These are phyloP conservation scores for Crithidia brevicula DNA, from an alignment of 208 protist genomes.

Conservation along the genomic window DNA sequence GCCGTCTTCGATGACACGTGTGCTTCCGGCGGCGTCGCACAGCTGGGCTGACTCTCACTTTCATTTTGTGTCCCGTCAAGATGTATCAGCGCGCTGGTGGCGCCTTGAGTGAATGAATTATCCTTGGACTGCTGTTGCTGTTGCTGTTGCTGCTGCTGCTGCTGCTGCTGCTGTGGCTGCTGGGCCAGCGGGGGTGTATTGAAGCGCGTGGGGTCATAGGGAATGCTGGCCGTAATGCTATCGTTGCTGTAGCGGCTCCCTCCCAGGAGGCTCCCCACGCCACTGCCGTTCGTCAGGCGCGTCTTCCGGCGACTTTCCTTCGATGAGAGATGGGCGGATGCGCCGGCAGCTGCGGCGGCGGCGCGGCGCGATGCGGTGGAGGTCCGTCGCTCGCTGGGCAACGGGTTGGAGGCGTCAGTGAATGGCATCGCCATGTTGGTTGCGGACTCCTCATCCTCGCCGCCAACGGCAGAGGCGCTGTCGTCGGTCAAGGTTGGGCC, in stretches of 20 bases:
- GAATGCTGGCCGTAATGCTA: slow-evolving; percentile 36
- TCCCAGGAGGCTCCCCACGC: neutral
- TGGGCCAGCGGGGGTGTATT: slow-evolving; percentile 24
- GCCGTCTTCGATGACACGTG: neutral
- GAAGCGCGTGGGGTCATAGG: slow-evolving; percentile 28
- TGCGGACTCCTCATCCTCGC: neutral
- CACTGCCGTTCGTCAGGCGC: neutral
- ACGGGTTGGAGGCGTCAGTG: slow-evolving; percentile 13
- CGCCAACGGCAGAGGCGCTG: neutral
- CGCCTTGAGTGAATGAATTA: slow-evolving; percentile 4
- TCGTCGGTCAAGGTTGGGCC: neutral
- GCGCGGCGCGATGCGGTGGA: neutral
- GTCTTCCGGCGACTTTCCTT: slow-evolving; percentile 9
- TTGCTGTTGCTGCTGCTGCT: too few species aligned
- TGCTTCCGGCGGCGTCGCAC: slow-evolving; percentile 24
- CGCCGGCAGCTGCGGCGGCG: neutral
- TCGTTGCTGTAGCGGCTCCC: slow-evolving; percentile 21
- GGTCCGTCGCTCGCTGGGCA: neutral
- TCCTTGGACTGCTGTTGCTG: slow-evolving; percentile 5
- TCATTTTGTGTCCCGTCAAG: neutral
- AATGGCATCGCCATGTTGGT: too few species aligned
- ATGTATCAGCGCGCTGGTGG: neutral
- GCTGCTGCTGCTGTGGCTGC: too few species aligned
- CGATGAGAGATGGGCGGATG: neutral
- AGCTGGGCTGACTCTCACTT: slow-evolving; percentile 18